Base-by-base conservation (phyloP, 2,329 filamentous ascomycete genomes). In the Tothia fuscella region DNA sequence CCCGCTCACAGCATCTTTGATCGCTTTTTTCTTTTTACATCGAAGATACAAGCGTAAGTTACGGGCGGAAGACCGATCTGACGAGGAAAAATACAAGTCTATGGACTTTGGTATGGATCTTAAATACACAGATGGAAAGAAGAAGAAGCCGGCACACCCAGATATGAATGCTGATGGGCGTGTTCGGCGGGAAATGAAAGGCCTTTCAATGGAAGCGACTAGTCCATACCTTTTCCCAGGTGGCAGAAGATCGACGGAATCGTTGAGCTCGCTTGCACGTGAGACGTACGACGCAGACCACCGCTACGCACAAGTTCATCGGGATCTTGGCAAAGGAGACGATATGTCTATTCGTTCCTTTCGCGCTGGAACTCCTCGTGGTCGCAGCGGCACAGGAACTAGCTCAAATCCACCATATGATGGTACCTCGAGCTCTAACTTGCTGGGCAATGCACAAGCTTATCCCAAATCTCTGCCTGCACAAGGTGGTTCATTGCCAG, bases 161-260 rank as follows among this genome's bases (percentile, higher is more conserved):
- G 52, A 49, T 17, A 54, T 52, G 41, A 51, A 54, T 39, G 53
- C 22, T 58, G 35, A 63, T 68, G 49, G 63, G 78, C 61, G 66
- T 76, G 70, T 71, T 66, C 20, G 71, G n/a, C 70, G 47, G 28
- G 63, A 70, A 47, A 56, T 52, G 38, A 67, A 70, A 31, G 72
- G 72, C 12, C 50, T 78, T 48, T 79, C 76, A 13, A 59, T 78
- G 52, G 73, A 77, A 47, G 77, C 82, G 54, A 76, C 75, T 25
- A 91, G 80, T 52, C 91, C 91, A 2, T 98, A 96, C 58, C 73
- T 98, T n/a, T 71, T 96, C n/a, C 88, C 91, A 4, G 78, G 76
- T 42, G 56, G 89, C 16, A 78, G 91, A 31, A 71, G 75, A 54
- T 95, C 89, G 1, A 76, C 77, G 33, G 87, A 94, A 50, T 95